A percentile compares a stretch with the other conserved stretches of the same genome.
These are phyloP conservation scores for Colletotrichum cuscutae DNA, from an alignment of 2,329 filamentous ascomycete genomes.

Conservation along the genomic window DNA sequence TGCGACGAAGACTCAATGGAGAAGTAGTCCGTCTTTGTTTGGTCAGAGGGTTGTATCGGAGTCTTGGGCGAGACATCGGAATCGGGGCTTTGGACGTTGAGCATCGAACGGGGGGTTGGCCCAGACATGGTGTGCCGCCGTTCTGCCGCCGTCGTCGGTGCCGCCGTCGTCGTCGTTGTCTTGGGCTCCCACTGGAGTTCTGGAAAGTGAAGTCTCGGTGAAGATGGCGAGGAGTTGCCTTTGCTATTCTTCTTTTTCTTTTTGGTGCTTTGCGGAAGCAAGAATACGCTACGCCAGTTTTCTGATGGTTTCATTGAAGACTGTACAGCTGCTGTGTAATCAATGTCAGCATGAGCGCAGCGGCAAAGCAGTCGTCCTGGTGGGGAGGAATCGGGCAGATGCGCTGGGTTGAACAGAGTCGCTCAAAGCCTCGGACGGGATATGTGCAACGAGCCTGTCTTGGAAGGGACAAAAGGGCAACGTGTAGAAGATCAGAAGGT, in stretches of 20 bases:
- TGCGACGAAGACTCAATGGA: slow-evolving; percentile 19
- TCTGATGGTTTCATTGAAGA: slow-evolving; percentile 28
- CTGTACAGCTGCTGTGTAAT: slow-evolving; percentile 8
- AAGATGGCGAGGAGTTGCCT: slow-evolving; percentile 7
- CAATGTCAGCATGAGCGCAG: slow-evolving; percentile 22
- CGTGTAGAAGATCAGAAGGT: neutral
- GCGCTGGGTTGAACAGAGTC: neutral
- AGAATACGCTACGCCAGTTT: slow-evolving; percentile 31
- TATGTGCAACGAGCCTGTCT: neutral
- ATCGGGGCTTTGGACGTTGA: slow-evolving; percentile 47
- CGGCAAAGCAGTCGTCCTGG: slow-evolving; percentile 1
- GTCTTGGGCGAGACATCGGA: slow-evolving; percentile 57
- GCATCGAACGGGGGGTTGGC: slow-evolving; percentile 37
- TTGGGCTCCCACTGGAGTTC: slow-evolving; percentile 10
- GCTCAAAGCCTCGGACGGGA: neutral
- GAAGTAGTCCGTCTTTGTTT: slow-evolving; percentile 41
- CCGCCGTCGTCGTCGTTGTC: neutral
- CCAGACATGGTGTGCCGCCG: slow-evolving; percentile 30
- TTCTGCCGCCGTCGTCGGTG: neutral
- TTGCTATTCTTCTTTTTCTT: slow-evolving; percentile 31
- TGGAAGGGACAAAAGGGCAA: neutral
- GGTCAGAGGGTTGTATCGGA: slow-evolving; percentile 37
- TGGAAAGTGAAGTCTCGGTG: slow-evolving; percentile 7
- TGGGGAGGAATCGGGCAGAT: neutral
- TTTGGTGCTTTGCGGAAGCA: slow-evolving; percentile 29